A percentile compares a stretch with the other conserved stretches of the same genome.
Conservation (phyloP, 2,329 filamentous ascomycete species). For the Ophiostoma quercus region DNA sequence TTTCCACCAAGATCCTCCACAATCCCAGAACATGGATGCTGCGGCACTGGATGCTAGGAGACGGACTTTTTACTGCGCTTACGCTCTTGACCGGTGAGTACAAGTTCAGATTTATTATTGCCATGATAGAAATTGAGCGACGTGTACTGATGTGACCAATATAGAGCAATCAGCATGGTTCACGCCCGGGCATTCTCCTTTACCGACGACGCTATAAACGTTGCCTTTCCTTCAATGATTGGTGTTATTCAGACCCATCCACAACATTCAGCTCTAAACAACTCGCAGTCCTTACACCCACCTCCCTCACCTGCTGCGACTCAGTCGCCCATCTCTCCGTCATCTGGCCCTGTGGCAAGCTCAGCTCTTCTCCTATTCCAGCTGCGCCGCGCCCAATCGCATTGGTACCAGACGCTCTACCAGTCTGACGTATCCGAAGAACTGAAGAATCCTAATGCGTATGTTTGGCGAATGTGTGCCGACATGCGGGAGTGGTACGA, state of each 20-base stretch:
- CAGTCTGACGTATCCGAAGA: conserved; percentile 63
- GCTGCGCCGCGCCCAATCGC: conserved; percentile 78
- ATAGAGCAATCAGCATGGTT: conserved; percentile 75
- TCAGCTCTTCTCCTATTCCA: conserved; percentile 74
- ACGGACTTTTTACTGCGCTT: conserved; percentile 84
- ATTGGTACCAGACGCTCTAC: conserved; percentile 84
- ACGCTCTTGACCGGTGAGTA: conserved; percentile 74
- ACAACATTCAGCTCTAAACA: not conserved
- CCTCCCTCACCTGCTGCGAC: conserved; percentile 40
- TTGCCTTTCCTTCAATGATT: conserved; percentile 62
- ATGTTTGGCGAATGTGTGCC: conserved; percentile 70
- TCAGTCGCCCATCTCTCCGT: conserved; percentile 30
- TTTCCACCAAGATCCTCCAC: conserved; percentile 83
- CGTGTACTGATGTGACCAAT: conserved; percentile 7
- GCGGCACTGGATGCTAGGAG: conserved; percentile 70
- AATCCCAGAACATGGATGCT: conserved; percentile 61
- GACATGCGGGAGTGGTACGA: conserved; percentile 78
- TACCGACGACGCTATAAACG: conserved; percentile 79
- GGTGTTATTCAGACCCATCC: conserved; percentile 15
- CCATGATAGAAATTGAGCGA: not conserved
- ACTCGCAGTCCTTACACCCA: conserved; percentile 30
- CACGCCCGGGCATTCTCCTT: conserved; percentile 87
- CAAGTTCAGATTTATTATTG: not conserved
- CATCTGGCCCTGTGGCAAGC: conserved; percentile 51
- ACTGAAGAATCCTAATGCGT: conserved; percentile 63